Evolutionary conservation across 768 basidiomycete genomes (phyloP).

Genomic region (Phylloporus arenicola): DNA sequence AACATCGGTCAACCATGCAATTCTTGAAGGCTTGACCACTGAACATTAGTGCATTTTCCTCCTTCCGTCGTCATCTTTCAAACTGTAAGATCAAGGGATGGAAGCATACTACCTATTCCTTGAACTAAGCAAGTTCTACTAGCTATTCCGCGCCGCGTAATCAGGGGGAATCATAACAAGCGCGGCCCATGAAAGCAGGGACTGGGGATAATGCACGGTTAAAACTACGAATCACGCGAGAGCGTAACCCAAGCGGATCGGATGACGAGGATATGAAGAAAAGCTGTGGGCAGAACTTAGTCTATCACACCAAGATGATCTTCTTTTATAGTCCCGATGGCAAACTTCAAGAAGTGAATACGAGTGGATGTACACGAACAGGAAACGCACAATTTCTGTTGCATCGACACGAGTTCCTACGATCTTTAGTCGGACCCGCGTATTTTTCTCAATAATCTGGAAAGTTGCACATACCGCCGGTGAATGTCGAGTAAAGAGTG

Average conservation of each 20-base stretch:
- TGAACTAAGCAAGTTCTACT: too few species aligned
- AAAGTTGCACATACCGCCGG: not conserved
- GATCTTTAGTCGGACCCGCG: conserved; percentile 88
- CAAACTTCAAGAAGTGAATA: conserved; percentile 56
- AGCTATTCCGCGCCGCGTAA: too few species aligned
- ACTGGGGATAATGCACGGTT: too few species aligned
- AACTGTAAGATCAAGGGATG: too few species aligned
- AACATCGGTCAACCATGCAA: too few species aligned
- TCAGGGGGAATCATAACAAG: too few species aligned
- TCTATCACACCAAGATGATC: conserved; percentile 95
- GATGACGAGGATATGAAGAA: not conserved
- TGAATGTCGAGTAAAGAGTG: not conserved
- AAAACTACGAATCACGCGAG: conserved; percentile 6
- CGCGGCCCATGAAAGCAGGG: too few species aligned
- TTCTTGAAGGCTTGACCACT: too few species aligned
- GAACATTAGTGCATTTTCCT: too few species aligned
- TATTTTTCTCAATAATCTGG: conserved; percentile 91
- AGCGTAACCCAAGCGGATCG: not conserved
- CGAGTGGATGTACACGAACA: not conserved
- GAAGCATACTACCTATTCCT: too few species aligned
- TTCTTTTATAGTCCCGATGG: conserved; percentile 97
- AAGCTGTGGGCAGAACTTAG: conserved; percentile 28
- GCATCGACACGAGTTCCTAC: conserved; percentile 98
- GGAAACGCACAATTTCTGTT: conserved; percentile 81
- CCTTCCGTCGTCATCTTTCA: too few species aligned